Conservation (phyloP, 345 rosid species). For the Populus pruinosa region DNA sequence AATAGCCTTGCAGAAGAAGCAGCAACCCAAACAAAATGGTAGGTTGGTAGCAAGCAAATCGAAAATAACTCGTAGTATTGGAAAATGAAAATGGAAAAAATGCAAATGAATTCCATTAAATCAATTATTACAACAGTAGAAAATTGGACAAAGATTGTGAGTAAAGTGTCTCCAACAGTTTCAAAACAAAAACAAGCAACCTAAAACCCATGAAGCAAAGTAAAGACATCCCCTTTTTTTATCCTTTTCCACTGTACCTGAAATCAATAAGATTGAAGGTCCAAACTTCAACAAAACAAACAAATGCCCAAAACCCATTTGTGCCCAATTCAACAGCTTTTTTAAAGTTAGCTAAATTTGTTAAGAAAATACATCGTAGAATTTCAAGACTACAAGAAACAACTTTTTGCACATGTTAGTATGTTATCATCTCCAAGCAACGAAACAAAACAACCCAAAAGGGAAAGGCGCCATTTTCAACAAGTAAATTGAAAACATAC, state of each 20-base stretch:
- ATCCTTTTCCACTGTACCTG: background rate
- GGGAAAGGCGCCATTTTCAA: background rate
- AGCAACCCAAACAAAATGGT: slow-evolving; percentile 12
- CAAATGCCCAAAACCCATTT: background rate
- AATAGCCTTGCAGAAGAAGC: background rate
- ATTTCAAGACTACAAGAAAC: background rate
- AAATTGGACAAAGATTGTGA: slow-evolving; percentile 30
- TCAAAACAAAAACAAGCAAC: slow-evolving; percentile 15
- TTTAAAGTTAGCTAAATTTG: background rate
- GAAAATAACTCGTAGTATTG: slow-evolving; percentile 7
- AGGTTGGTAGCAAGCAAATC: slow-evolving; percentile 1
- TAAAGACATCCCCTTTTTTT: background rate
- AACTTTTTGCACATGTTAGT: background rate
- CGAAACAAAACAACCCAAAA: background rate
- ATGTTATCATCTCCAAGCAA: background rate
- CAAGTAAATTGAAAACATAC: background rate
- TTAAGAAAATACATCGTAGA: background rate
- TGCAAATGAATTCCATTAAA: background rate
- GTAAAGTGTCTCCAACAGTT: slow-evolving; percentile 38
- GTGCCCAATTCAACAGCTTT: background rate
- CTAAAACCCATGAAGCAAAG: slow-evolving; percentile 9
- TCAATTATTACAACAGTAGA: background rate
- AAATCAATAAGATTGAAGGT: background rate
- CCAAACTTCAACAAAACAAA: background rate
- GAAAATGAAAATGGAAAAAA: background rate